Evolutionary conservation across 768 basidiomycete species (phyloP).

Genomic region (Naganishia randhawae): DNA sequence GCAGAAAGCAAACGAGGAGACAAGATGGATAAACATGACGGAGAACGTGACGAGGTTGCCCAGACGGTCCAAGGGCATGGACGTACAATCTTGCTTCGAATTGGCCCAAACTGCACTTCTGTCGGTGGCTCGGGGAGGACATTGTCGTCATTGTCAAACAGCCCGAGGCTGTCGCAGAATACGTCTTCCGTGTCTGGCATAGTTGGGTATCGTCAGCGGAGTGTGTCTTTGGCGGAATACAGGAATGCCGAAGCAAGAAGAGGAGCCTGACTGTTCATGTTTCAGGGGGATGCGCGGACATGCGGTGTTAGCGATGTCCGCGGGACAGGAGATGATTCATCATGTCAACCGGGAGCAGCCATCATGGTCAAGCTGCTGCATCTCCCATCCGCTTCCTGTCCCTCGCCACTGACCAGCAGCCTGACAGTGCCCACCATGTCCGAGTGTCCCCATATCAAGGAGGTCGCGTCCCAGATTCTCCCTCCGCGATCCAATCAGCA

Average conservation of each 20-base stretch:
- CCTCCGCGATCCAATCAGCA: constrained; percentile 65
- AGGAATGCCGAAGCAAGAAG: too few species aligned
- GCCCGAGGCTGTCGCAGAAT: constrained; percentile 2
- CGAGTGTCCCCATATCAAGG: constrained; percentile 58
- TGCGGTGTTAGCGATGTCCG: too few species aligned
- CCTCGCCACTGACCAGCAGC: background rate
- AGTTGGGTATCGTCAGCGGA: background rate
- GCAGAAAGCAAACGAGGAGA: background rate
- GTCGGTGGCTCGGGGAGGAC: background rate
- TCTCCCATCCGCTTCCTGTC: too few species aligned
- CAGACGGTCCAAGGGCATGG: background rate
- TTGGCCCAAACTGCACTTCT: constrained; percentile 25
- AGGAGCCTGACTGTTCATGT: too few species aligned
- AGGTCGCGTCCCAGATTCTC: constrained; percentile 55
- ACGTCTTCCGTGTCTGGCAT: constrained; percentile 22
- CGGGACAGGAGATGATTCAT: too few species aligned
- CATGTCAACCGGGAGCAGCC: too few species aligned
- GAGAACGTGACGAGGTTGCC: background rate
- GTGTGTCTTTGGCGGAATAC: background rate
- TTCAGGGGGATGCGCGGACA: too few species aligned
- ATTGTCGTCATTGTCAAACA: constrained; percentile 22
- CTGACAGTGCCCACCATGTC: background rate
- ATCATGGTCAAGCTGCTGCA: background rate
- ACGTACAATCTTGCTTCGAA: constrained; percentile 24
- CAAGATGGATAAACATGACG: background rate